Conservation (phyloP, 345 rosid species). For the Turnera subulata region DNA sequence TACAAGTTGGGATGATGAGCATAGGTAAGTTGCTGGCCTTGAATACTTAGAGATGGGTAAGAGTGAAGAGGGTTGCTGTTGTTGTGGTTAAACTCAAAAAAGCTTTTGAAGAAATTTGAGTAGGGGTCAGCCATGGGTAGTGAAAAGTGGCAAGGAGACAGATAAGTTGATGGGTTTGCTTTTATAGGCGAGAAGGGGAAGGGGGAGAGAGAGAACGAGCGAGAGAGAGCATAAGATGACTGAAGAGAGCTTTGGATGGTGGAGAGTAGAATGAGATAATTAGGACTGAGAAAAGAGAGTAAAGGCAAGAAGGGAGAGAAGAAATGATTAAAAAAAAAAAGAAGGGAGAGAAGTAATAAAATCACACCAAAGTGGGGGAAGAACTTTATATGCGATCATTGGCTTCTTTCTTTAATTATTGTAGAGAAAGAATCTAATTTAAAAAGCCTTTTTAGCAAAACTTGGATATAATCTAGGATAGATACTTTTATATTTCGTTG, state of each 20-base stretch:
- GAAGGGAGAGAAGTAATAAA: no score
- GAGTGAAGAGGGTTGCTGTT: conserved; percentile 37
- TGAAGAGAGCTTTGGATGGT: conserved; percentile 36
- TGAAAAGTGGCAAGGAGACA: conserved; percentile 18
- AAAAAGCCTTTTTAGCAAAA: no score
- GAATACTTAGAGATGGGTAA: conserved; percentile 6
- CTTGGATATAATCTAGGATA: no score
- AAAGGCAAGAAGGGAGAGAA: conserved; percentile 13
- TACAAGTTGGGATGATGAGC: conserved; percentile 14
- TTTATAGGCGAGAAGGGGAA: conserved; percentile 32
- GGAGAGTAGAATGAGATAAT: conserved; percentile 21
- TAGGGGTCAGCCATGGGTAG: conserved; percentile 78
- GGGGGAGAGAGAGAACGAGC: conserved; percentile 27
- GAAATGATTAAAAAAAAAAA: not conserved
- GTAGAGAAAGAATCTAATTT: no score
- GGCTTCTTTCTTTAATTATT: no score
- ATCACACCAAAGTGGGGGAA: no score
- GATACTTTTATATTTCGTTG: no score
- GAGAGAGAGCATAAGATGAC: conserved; percentile 40
- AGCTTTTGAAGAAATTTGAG: conserved; percentile 61
- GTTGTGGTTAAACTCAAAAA: conserved; percentile 41
- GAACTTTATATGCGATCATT: no score
- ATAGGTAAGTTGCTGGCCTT: conserved; percentile 11
- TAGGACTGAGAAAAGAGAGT: conserved; percentile 5
- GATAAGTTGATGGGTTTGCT: conserved; percentile 48